Conservation (phyloP, 495 filamentous ascomycete genomes). For the Aspergillus mulundensis region DNA sequence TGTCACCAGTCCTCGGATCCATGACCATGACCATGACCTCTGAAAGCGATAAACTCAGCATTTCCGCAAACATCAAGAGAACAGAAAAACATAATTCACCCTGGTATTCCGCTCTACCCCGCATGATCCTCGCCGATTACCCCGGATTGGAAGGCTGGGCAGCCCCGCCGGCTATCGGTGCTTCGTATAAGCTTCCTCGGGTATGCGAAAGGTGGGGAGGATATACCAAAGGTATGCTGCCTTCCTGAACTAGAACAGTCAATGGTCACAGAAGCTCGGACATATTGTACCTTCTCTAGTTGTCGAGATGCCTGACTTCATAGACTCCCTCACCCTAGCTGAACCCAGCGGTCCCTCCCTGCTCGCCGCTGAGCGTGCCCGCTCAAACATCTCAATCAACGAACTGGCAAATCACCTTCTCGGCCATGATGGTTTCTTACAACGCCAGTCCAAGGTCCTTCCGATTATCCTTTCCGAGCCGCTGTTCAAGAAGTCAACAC, state of each 20-base stretch:
- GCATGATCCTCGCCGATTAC: no score
- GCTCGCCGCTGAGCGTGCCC: constrained; percentile 33
- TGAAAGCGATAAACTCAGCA: no score
- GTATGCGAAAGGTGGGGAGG: background rate
- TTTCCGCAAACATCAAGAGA: no score
- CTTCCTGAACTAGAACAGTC: no score
- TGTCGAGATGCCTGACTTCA: constrained; percentile 42
- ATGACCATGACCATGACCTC: no score
- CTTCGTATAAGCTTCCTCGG: background rate
- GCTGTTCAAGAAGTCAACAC: constrained; percentile 39
- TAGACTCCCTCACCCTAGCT: constrained; percentile 38
- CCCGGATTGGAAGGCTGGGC: no score
- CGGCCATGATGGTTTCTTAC: constrained; percentile 34
- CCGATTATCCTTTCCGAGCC: constrained; percentile 33
- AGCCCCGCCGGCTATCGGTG: background rate
- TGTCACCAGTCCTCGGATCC: no score
- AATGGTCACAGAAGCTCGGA: no score
- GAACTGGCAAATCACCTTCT: constrained; percentile 40
- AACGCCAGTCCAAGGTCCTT: constrained; percentile 39
- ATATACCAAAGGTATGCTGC: no score
- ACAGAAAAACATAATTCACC: no score
- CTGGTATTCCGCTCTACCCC: no score
- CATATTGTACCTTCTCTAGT: background rate
- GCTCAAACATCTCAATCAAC: constrained; percentile 32
- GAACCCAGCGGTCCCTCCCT: constrained; percentile 34